Conservation (phyloP, 208 protist species). For the Trypanosoma boissoni region DNA sequence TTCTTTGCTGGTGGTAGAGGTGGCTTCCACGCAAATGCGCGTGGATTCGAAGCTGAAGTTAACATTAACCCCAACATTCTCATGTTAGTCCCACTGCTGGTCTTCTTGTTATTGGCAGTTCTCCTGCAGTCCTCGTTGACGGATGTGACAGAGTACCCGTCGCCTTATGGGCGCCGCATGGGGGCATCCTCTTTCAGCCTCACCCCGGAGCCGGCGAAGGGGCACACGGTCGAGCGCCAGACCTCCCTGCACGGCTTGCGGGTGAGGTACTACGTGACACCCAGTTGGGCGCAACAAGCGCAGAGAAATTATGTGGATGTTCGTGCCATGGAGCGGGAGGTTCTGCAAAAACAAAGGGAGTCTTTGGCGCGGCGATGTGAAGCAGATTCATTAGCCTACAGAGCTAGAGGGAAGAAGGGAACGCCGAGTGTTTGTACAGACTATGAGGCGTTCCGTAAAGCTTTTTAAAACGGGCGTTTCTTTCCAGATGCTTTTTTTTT, state of each 20-base stretch:
- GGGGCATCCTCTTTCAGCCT: constrained; percentile 50
- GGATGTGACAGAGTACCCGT: constrained; percentile 36
- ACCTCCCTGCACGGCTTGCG: constrained; percentile 56
- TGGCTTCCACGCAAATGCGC: constrained; percentile 2
- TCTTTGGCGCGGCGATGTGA: constrained; percentile 76
- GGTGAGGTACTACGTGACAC: constrained; percentile 70
- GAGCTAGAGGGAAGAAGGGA: constrained; percentile 55
- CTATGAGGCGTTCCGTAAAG: constrained; percentile 39
- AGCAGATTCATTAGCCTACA: constrained; percentile 66
- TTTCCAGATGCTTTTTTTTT: too few species aligned
- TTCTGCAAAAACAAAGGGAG: constrained; percentile 57
- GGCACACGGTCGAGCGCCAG: constrained; percentile 42
- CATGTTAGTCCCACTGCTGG: constrained; percentile 58
- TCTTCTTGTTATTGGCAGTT: constrained; percentile 74
- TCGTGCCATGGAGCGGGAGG: constrained; percentile 53
- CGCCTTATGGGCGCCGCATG: constrained; percentile 18
- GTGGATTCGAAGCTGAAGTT: constrained; percentile 33
- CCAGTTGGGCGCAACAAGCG: constrained; percentile 32
- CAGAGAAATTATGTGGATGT: constrained; percentile 10
- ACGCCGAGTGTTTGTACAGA: constrained; percentile 63
- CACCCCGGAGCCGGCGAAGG: constrained; percentile 45
- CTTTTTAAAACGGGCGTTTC: too few species aligned
- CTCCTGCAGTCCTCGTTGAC: constrained; percentile 64
- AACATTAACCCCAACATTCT: constrained; percentile 51
- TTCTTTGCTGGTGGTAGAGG: constrained; percentile 42